Conservation (phyloP, 345 rosid genomes). For the Eutrema japonicum region DNA sequence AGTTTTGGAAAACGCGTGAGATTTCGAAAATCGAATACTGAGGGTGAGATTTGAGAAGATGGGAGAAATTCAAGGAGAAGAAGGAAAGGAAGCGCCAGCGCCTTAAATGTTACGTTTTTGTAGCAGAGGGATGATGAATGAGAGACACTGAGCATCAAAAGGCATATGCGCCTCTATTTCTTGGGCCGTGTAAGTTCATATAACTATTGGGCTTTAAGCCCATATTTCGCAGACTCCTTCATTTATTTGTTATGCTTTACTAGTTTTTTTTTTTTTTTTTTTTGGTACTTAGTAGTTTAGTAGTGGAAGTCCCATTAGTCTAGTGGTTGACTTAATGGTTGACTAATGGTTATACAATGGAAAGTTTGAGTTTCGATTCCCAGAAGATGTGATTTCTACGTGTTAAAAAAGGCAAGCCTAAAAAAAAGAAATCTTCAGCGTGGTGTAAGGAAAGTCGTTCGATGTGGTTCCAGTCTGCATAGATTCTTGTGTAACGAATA, state of each 20-base stretch:
- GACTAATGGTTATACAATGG: too few species aligned
- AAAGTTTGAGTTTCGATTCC: too few species aligned
- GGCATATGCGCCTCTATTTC: slow-evolving; percentile 30
- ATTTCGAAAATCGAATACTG: background rate
- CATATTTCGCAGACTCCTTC: background rate
- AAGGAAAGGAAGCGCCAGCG: slow-evolving; percentile 18
- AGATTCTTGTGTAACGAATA: too few species aligned
- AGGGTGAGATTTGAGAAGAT: slow-evolving; percentile 15
- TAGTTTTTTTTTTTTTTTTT: too few species aligned
- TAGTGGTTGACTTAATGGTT: too few species aligned
- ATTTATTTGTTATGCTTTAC: background rate
- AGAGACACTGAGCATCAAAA: slow-evolving; percentile 21
- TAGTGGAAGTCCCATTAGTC: too few species aligned
- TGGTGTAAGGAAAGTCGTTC: too few species aligned
- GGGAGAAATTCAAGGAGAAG: slow-evolving; percentile 13
- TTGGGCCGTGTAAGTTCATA: slow-evolving; percentile 1
- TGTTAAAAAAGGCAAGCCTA: too few species aligned
- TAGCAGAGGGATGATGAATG: background rate
- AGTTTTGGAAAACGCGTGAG: background rate
- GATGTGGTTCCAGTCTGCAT: too few species aligned
- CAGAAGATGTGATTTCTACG: too few species aligned
- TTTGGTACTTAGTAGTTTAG: too few species aligned
- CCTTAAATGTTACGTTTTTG: background rate
- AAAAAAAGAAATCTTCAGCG: too few species aligned
- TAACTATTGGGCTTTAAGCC: slow-evolving; percentile 18